Percentiles rank a stretch among this genome's conserved stretches.
These are phyloP conservation scores for Cucurbita maxima DNA, from an alignment of 306 rosid genomes.

Conservation along the genomic window DNA sequence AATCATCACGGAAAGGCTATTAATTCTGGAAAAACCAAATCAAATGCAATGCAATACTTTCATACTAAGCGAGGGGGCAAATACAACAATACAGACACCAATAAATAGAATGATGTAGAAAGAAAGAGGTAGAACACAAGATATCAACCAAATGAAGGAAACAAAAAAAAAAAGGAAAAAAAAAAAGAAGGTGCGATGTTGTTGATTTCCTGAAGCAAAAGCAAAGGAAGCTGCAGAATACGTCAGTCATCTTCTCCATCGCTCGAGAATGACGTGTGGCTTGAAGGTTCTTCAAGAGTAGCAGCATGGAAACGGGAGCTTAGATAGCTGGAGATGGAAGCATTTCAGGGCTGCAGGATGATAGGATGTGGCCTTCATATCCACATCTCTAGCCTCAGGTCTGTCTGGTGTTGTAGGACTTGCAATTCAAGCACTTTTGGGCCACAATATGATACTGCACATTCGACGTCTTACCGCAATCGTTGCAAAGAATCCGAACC, in stretches of 20 bases:
- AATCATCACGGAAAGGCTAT: background rate
- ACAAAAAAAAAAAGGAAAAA: background rate
- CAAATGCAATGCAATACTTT: background rate
- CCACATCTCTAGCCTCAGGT: constrained; percentile 41
- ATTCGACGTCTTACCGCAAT: constrained; percentile 47
- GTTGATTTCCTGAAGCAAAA: background rate
- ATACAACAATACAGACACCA: background rate
- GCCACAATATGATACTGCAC: constrained; percentile 62
- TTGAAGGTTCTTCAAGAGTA: background rate
- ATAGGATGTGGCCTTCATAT: background rate
- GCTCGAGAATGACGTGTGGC: background rate
- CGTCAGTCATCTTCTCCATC: background rate
- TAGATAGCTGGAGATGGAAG: background rate
- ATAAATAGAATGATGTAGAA: background rate
- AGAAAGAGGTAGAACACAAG: background rate
- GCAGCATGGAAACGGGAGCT: background rate
- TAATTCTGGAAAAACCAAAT: background rate
- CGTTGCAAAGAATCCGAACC: constrained; percentile 89
- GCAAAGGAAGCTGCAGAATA: background rate
- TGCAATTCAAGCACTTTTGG: constrained; percentile 66
- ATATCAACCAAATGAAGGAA: background rate
- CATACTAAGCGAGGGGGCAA: background rate
- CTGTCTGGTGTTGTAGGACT: constrained; percentile 71
- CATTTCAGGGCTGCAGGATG: background rate
- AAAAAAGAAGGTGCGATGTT: background rate